A percentile compares a stretch with the other conserved stretches of the same genome.
phyloP scores from a whole-genome alignment of 495 filamentous ascomycete species.

The Penicillium paradoxum region DNA sequence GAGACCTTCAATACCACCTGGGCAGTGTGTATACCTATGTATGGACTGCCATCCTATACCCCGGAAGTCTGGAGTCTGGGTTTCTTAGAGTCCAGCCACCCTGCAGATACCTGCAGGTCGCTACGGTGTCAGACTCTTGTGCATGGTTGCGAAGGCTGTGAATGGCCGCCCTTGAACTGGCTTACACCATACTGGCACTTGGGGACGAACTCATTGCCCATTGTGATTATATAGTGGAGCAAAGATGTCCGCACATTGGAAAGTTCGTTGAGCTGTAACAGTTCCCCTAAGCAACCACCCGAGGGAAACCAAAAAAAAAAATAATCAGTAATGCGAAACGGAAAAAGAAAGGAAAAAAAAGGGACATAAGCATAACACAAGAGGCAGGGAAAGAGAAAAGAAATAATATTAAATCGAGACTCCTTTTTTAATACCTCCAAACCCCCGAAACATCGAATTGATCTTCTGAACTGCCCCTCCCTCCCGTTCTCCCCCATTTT shows the following conservation, averaged over 20 bases:
- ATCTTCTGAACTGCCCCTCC: slow-evolving; percentile 25
- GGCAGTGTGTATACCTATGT: too few species aligned
- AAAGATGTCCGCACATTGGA: not conserved
- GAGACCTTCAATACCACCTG: too few species aligned
- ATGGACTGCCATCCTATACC: not conserved
- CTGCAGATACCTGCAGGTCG: slow-evolving; percentile 17
- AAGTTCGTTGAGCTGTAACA: slow-evolving; percentile 8
- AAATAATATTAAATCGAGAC: not conserved
- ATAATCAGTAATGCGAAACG: too few species aligned
- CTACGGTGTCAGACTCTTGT: slow-evolving; percentile 16
- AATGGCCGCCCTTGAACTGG: slow-evolving; percentile 1
- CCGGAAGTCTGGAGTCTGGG: slow-evolving; percentile 4
- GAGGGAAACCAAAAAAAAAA: slow-evolving; percentile 6
- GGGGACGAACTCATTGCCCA: not conserved
- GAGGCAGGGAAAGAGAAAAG: not conserved
- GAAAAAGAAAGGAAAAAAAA: slow-evolving; percentile 5
- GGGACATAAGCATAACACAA: not conserved
- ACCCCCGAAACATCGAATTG: slow-evolving; percentile 16
- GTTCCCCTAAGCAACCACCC: slow-evolving; percentile 29
- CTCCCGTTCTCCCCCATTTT: slow-evolving; percentile 12
- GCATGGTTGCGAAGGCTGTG: slow-evolving; percentile 4
- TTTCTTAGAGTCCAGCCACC: slow-evolving; percentile 3
- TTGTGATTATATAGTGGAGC: slow-evolving; percentile 1
- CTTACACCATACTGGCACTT: too few species aligned
- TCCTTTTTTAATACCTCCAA: slow-evolving; percentile 10